phyloP scores from a whole-genome alignment of 2,329 filamentous ascomycete species.

The Tolypocladium tropicale region DNA sequence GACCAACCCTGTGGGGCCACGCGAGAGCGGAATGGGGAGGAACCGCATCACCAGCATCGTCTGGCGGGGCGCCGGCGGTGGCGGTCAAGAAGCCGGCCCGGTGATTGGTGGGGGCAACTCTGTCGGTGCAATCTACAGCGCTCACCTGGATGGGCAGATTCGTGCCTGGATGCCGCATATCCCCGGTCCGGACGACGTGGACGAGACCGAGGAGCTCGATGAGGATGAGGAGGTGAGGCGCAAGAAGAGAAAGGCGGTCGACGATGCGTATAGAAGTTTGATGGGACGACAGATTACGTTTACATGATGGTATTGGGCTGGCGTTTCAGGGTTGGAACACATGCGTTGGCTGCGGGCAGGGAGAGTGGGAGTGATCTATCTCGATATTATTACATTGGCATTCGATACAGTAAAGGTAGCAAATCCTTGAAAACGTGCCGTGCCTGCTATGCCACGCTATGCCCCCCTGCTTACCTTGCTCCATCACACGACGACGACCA shows the following conservation, averaged over 20 bases:
- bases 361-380: not conserved
- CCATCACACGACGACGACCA: slow-evolving; percentile 64
- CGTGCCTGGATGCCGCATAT: slow-evolving; percentile 62
- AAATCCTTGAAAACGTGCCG: not conserved
- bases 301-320: slow-evolving; percentile 13
- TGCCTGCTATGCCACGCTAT: not conserved
- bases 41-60: slow-evolving; percentile 65
- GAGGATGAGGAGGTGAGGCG: slow-evolving; percentile 35
- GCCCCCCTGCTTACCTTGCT: not conserved
- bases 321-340: not conserved
- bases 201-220: slow-evolving; percentile 31
- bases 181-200: slow-evolving; percentile 38
- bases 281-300: slow-evolving; percentile 64
- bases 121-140: slow-evolving; percentile 59
- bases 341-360: not conserved
- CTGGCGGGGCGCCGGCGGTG: slow-evolving; percentile 58
- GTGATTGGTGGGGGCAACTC: slow-evolving; percentile 48
- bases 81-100: slow-evolving; percentile 43
- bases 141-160: slow-evolving; percentile 76
- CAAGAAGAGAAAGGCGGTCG: slow-evolving; percentile 65
- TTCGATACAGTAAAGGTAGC: not conserved
- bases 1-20: slow-evolving; percentile 27
- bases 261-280: slow-evolving; percentile 70
- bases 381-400: too few relatives aligned
- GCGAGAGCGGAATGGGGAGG: slow-evolving; percentile 43